Evolutionary conservation across 805 yeast species (phyloP).

Genomic region (Zygoascus ofunaensis): DNA sequence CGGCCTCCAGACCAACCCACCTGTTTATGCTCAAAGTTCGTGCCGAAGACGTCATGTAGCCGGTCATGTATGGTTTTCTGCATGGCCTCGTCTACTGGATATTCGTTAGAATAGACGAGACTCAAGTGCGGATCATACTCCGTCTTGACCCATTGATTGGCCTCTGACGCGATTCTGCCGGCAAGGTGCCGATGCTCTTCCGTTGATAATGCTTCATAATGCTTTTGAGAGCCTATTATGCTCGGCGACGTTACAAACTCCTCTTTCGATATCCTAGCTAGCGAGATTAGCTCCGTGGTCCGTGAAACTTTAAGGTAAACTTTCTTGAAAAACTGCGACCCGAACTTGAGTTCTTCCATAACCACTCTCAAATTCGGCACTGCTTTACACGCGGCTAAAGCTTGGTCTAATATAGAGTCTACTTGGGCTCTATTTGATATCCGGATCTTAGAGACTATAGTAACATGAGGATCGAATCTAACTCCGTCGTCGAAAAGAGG

Average conservation of each 20-base stretch:
- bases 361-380: slow-evolving; percentile 32
- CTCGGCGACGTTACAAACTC: slow-evolving; percentile 26
- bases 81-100: slow-evolving; percentile 60
- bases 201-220: slow-evolving; percentile 23
- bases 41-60: slow-evolving; percentile 55
- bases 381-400: slow-evolving; percentile 48
- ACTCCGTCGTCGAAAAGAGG: slow-evolving; percentile 70
- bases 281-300: slow-evolving; percentile 40
- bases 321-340: slow-evolving; percentile 44
- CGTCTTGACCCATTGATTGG: slow-evolving; percentile 46
- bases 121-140: slow-evolving; percentile 70
- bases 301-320: slow-evolving; percentile 41
- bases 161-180: slow-evolving; percentile 34
- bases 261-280: slow-evolving; percentile 37
- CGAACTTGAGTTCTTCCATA: slow-evolving; percentile 38
- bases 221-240: slow-evolving; percentile 12
- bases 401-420: slow-evolving; percentile 46
- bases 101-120: slow-evolving; percentile 53
- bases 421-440: slow-evolving; percentile 47
- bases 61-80: slow-evolving; percentile 55
- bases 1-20: slow-evolving; percentile 64
- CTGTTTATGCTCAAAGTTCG: slow-evolving; percentile 30
- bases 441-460: slow-evolving; percentile 55
- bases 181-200: slow-evolving; percentile 19
- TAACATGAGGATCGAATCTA: slow-evolving; percentile 64